Evolutionary conservation across 2,329 filamentous ascomycete genomes (phyloP).

Genomic region (Phyllosticta capitalensis): DNA sequence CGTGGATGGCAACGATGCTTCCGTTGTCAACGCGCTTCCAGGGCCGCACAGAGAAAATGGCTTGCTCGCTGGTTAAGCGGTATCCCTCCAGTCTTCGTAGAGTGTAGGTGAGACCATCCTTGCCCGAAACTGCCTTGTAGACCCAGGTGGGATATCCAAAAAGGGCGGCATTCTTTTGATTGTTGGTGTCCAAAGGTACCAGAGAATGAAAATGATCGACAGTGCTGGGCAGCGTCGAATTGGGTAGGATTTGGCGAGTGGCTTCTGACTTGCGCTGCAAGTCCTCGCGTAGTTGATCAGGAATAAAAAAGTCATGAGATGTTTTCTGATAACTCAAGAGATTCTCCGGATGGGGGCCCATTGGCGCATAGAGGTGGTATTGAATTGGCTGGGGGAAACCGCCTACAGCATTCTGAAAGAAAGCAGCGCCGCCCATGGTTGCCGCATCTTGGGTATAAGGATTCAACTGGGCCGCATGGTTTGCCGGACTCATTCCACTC

Average conservation of each 20-base stretch:
- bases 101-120: constrained; percentile 82
- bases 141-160: constrained; percentile 91
- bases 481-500: constrained; percentile 24
- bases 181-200: constrained; percentile 74
- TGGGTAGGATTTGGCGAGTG: constrained; percentile 73
- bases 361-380: constrained; percentile 87
- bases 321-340: constrained; percentile 76
- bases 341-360: constrained; percentile 73
- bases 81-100: constrained; percentile 82
- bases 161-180: constrained; percentile 65
- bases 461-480: constrained; percentile 36
- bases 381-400: constrained; percentile 51
- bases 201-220: constrained; percentile 89
- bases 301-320: constrained; percentile 84
- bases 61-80: constrained; percentile 77
- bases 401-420: constrained; percentile 51
- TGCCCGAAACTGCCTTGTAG: constrained; percentile 85
- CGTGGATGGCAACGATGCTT: constrained; percentile 75
- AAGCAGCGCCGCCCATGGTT: constrained; percentile 52
- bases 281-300: constrained; percentile 78
- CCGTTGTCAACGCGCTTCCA: constrained; percentile 82
- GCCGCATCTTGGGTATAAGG: constrained; percentile 69
- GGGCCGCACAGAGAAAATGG: constrained; percentile 73
- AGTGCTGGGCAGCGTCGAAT: constrained; percentile 60
- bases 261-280: constrained; percentile 83